These are phyloP conservation scores for Solanum ossicruentum DNA, from an alignment of 257 asterid species.

Conservation along the genomic window DNA sequence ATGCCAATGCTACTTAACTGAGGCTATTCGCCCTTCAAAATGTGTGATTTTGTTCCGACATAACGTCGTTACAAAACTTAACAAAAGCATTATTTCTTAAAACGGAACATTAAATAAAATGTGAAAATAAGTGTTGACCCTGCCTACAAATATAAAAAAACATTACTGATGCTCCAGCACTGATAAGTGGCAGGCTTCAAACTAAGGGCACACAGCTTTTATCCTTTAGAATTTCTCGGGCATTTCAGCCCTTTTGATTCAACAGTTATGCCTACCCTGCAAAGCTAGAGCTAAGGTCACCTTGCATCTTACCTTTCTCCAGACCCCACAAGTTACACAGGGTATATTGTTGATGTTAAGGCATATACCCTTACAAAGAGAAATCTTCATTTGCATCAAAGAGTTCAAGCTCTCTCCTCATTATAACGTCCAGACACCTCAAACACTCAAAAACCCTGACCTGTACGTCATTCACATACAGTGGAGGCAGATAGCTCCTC, in stretches of 20 bases:
- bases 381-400: background rate
- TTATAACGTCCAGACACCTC: background rate
- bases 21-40: background rate
- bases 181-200: background rate
- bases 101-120: background rate
- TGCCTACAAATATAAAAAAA: background rate
- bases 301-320: background rate
- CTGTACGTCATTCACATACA: background rate
- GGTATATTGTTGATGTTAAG: background rate
- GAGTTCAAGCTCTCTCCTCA: background rate
- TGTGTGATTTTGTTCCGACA: background rate
- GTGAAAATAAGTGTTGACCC: background rate
- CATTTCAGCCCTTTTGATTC: background rate
- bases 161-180: background rate
- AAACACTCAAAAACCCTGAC: background rate
- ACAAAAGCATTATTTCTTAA: background rate
- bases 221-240: background rate
- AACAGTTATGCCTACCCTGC: background rate
- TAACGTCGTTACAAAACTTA: background rate
- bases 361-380: background rate
- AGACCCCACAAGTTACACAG: background rate
- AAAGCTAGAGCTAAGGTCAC: background rate
- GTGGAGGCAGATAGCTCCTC: background rate
- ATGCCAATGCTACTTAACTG: background rate
- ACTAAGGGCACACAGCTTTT: background rate